A percentile compares a stretch with the other conserved stretches of the same genome.
phyloP scores from a whole-genome alignment of 1,139 yeast species.

The Blastobotrys raffinosifermentans region DNA sequence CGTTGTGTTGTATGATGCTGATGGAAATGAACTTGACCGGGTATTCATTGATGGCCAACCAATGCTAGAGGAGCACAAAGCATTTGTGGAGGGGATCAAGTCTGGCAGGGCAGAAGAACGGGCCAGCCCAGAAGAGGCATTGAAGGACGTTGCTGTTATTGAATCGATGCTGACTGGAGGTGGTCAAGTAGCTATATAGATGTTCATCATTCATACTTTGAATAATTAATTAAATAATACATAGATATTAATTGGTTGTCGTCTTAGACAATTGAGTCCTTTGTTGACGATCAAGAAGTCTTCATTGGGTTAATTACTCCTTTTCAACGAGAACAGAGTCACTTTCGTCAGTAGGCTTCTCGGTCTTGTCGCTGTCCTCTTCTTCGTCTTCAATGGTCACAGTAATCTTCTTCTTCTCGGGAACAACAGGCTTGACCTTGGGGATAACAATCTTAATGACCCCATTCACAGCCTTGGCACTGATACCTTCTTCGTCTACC shows the following conservation, averaged over 20 bases:
- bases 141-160: slow-evolving; percentile 13
- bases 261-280: no score
- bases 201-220: no score
- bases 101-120: slow-evolving; percentile 13
- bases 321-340: slow-evolving; percentile 12
- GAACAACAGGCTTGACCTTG: slow-evolving; percentile 28
- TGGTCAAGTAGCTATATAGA: no score
- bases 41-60: slow-evolving; percentile 3
- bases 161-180: slow-evolving; percentile 6
- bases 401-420: slow-evolving; percentile 15
- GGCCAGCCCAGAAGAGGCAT: slow-evolving; percentile 16
- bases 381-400: slow-evolving; percentile 16
- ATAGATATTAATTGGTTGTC: no score
- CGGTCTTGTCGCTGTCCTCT: slow-evolving; percentile 6
- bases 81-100: slow-evolving; percentile 13
- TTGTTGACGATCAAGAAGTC: no score
- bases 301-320: no score
- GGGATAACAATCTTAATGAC: slow-evolving; percentile 47
- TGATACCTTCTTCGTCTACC: slow-evolving; percentile 46
- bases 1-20: slow-evolving; percentile 9
- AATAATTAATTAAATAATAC: no score
- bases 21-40: slow-evolving; percentile 5
- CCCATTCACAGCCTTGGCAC: slow-evolving; percentile 48
- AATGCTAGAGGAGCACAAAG: slow-evolving; percentile 15
- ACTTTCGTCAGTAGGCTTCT: slow-evolving; percentile 4